Evolutionary conservation across 768 basidiomycete genomes (phyloP), one percentile per base, ranked within the genome.

Genomic region (Trametes punicea): DNA sequence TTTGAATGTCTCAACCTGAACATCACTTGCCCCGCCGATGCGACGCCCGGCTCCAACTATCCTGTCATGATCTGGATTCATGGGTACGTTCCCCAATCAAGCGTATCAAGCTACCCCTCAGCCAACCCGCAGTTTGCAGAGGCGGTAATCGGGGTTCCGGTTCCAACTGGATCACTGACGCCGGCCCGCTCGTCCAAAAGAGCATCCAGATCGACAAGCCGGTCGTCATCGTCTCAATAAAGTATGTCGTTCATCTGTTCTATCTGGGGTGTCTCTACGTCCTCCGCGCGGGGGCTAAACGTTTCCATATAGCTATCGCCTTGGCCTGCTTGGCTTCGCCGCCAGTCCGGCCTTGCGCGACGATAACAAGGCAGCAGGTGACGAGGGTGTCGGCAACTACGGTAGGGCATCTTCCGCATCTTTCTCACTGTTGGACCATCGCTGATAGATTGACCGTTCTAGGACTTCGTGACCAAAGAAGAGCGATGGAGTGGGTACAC

Each of bases 41-140:
- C 83, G 18, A 74, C 69, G 3, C 63, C 77, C 3, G 72, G 73
- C 42, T 84, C 86, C 36, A 77, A 74, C 39, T 59, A 85, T 15
- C 89, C 89, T 6, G 88, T 91, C 61, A 89, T 91, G 88, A 68
- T 90, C 41, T 91, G 88, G 89, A 74, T 91, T n/a, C 89, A 91
- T 71, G 89, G 89, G 88, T 90, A 63, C 40, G 82, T 74, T 27
- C 26, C 21, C 57, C 51, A 49, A 38, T 15, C 16, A 21, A 10
- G 15, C 11, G 2, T 36, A n/a, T 33, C 10, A 6, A 26, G 39
- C 34, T n/a, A 16, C 53, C 45, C 26, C 51, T 44, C 46, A 57
- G 55, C 55, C 38, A 40, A 56, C 55, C 26, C 20, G 16, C 16
- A 46, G 36, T 39, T 16, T 25, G 18, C 65, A 90, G 88, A 23